phyloP scores from a whole-genome alignment of 1,284 basidiomycete genomes.

The Malassezia nana region DNA sequence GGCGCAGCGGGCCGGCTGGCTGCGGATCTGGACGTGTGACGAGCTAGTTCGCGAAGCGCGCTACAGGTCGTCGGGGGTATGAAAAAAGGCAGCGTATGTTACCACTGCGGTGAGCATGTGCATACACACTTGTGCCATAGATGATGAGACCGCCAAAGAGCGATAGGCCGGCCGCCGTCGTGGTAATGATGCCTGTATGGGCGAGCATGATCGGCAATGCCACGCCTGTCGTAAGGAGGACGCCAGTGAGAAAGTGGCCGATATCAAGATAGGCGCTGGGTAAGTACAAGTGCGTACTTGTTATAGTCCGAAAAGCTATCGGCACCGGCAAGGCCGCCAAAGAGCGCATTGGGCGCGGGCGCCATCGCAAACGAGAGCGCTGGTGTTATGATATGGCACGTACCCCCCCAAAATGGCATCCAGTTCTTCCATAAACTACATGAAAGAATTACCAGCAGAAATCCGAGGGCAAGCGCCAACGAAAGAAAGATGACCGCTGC shows the following conservation, averaged over 20 bases:
- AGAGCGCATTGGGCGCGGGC: conserved; percentile 82
- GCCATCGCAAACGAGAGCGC: conserved; percentile 90
- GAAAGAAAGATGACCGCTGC: conserved; percentile 53
- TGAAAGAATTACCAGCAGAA: conserved; percentile 91
- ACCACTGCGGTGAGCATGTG: conserved; percentile 9
- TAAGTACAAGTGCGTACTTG: conserved; percentile 29
- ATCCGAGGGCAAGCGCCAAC: conserved; percentile 90
- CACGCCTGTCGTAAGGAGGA: conserved; percentile 79
- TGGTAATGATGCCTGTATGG: conserved; percentile 77
- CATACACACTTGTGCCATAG: conserved; percentile 77
- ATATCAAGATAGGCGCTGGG: conserved; percentile 60
- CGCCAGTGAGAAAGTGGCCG: conserved; percentile 84
- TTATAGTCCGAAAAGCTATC: conserved; percentile 56
- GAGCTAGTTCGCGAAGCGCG: conserved; percentile 17
- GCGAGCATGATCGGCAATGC: conserved; percentile 83
- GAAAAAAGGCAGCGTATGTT: conserved; percentile 23
- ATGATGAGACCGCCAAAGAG: conserved; percentile 86
- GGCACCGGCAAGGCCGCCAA: conserved; percentile 52
- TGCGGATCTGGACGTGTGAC: conserved; percentile 39
- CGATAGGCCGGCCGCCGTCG: conserved; percentile 82
- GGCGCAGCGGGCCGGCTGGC: conserved; percentile 33
- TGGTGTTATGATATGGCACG: conserved; percentile 52
- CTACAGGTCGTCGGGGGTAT: conserved; percentile 47
- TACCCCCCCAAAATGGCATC: conserved; percentile 91
- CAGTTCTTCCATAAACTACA: conserved; percentile 95